Base-by-base conservation (phyloP, 179 eudicot genomes). In the Silene noctiflora region DNA sequence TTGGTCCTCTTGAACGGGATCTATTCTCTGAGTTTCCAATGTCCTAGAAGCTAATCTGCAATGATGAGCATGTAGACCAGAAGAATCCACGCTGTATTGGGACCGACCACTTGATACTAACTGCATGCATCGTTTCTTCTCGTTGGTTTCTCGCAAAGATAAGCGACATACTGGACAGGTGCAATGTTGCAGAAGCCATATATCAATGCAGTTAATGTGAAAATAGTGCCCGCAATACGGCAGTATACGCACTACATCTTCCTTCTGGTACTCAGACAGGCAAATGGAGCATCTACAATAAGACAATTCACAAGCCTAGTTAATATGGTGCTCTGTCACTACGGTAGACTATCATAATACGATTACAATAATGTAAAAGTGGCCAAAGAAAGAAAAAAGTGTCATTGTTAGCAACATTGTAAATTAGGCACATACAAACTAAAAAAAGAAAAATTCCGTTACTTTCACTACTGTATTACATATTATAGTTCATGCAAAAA, bases 81-180 rank as follows among this genome's bases (percentile, higher is more conserved):
- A 64, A 46, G 85, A 71, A 35, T 80, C 81, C 64, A 53, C 8
- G 64, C 58, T 76, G 61, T 72, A 66, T 21, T 76, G 87, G 48
- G 89, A 83, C 53, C 92, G 82, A 29, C 93, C 82, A 67, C 96
- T 86, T 81, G 90, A 84, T 81, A 92, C 64, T 7, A 93, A 89
- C 69, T 86, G 97, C 93, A 89, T 85, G 33, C 83, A 80, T 53
- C 90, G 86, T 77, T 86, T 89, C 77, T 85, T 89, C 77, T 88
- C 90, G 44, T 83, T 83, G 31, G 80, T 67, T 17, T 87, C 98
- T 1, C 96, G 93, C 73, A 94, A 81, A 0, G 98, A 94, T 46
- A 91, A 73, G 21, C 98, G 89, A 69, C 98, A 94, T 42, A 94
- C 91, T 2, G 98, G 98, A 69, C 98, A 94, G 64, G 98, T 94